Base-by-base conservation (phyloP, 2,329 filamentous ascomycete species). In the Pyricularia sp. region DNA sequence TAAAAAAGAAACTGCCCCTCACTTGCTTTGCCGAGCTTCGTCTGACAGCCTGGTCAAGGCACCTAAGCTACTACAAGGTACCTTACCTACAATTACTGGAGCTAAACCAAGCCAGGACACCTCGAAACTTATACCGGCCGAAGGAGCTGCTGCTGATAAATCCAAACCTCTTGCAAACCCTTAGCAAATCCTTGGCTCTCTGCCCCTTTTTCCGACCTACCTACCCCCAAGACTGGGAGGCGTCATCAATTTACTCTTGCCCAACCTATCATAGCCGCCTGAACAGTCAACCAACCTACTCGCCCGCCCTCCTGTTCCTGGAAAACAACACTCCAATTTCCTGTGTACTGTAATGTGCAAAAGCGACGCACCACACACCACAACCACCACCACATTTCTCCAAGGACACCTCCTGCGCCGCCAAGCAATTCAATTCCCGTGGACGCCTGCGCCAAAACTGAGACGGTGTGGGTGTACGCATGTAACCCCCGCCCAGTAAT, bases 391-490 rank as follows among this genome's bases (percentile, higher is more conserved):
- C 7, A 8, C n/a, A n/a, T 19, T 49, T 19, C 40, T n/a, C 40
- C 40, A n/a, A 49, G 19, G n/a, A 19, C 16, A 49, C 40, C 40
- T 49, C 40, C 40, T 49, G 40, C n/a, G 19, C 40, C 40, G 40
- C 40, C 33, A 49, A 49, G 40, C 40, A n/a, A 49, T 13, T n/a
- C 40, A 49, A 49, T 57, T 26, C 53, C 53, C 22, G 53, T 57
- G 53, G 53, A 16, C 24, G 53, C 53, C 53, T 57, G 53, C 53
- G 9, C 60, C 60, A 62, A 35, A 62, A 24, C 60, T 62, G 60
- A 57, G 60, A 35, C 60, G n/a, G 44, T 64, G 62, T 64, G 62
- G 62, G 53, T 40, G 62, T 33, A 64, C 62, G 40, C 53, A 60
- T 60, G 62, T 64, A 35, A 64, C 62, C 19, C 22, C 31, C 60